Evolutionary conservation across 1,284 basidiomycete species (phyloP).

Genomic region (Pulveroboletus sp.): DNA sequence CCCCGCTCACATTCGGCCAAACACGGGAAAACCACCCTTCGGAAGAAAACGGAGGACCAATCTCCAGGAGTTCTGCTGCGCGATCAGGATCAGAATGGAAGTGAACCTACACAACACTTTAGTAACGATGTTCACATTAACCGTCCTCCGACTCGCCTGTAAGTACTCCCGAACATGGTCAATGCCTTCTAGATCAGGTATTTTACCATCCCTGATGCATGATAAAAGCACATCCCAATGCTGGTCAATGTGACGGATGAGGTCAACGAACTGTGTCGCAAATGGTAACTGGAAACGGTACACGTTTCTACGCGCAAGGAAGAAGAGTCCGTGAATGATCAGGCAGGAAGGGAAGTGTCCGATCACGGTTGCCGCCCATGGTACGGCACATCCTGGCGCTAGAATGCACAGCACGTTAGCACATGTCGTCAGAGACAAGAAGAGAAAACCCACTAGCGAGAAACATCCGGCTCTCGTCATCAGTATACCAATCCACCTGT

Average conservation of each 20-base stretch:
- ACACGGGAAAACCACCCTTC: slow-evolving; percentile 15
- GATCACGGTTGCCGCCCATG: slow-evolving; percentile 21
- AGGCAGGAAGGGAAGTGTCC: slow-evolving; percentile 20
- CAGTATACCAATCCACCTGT: slow-evolving; percentile 8
- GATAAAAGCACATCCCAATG: slow-evolving; percentile 24
- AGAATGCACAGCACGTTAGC: not conserved
- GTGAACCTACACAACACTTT: not conserved
- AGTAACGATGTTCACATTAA: not conserved
- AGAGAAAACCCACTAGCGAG: not conserved
- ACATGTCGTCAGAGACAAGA: not conserved
- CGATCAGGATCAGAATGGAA: slow-evolving; percentile 14
- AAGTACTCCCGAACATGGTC: slow-evolving; percentile 17
- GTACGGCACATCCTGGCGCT: slow-evolving; percentile 21
- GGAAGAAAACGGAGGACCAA: slow-evolving; percentile 17
- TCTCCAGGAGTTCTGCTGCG: slow-evolving; percentile 16
- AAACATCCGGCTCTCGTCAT: slow-evolving; percentile 16
- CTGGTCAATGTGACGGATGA: slow-evolving; percentile 21
- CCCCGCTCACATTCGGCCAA: slow-evolving; percentile 5
- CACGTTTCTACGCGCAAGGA: slow-evolving; percentile 12
- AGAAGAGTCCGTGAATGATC: slow-evolving; percentile 26
- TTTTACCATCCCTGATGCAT: slow-evolving; percentile 14
- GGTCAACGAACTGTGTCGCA: slow-evolving; percentile 12
- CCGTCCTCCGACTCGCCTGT: slow-evolving; percentile 1
- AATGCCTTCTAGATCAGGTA: slow-evolving; percentile 21
- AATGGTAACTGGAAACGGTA: slow-evolving; percentile 2